These are phyloP conservation scores for Morella rubra DNA, from an alignment of 306 rosid genomes.

Conservation along the genomic window DNA sequence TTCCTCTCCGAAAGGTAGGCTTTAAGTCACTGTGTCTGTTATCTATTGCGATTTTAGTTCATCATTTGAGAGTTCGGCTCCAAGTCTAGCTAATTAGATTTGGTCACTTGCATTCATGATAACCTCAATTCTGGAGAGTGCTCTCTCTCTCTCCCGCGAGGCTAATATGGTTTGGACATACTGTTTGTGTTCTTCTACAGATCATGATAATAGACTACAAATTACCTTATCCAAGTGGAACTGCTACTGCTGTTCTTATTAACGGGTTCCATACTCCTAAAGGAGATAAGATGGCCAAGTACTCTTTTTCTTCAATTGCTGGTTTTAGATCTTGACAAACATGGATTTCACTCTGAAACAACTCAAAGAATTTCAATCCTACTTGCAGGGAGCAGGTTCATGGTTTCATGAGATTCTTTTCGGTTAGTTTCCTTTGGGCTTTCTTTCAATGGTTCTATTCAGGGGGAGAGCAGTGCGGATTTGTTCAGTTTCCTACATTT, in stretches of 20 bases:
- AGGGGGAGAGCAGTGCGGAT: constrained; percentile 84
- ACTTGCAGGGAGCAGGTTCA: constrained; percentile 80
- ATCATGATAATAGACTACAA: constrained; percentile 95
- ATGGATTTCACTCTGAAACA: constrained; percentile 21
- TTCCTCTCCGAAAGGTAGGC: constrained; percentile 89
- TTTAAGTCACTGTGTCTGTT: neutral
- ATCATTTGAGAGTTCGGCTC: neutral
- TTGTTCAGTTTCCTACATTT: constrained; percentile 87
- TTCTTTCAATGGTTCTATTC: constrained; percentile 92
- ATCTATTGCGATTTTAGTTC: neutral
- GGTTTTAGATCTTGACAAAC: neutral
- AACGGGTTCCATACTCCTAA: constrained; percentile 93
- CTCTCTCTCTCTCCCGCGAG: neutral
- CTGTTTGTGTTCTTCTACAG: constrained; percentile 47
- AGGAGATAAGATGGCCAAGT: constrained; percentile 88
- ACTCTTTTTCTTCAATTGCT: constrained; percentile 16
- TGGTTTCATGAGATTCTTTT: constrained; percentile 73
- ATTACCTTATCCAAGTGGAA: constrained; percentile 89
- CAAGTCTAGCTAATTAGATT: neutral
- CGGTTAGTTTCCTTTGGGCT: constrained; percentile 84
- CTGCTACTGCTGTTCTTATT: constrained; percentile 98
- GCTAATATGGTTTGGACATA: constrained; percentile 22
- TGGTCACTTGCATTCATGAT: neutral
- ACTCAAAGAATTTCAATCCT: constrained; percentile 27
- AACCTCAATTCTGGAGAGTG: constrained; percentile 5